Conservation (phyloP, 2,329 filamentous ascomycete species). For the Alternaria novae-zelandiae region DNA sequence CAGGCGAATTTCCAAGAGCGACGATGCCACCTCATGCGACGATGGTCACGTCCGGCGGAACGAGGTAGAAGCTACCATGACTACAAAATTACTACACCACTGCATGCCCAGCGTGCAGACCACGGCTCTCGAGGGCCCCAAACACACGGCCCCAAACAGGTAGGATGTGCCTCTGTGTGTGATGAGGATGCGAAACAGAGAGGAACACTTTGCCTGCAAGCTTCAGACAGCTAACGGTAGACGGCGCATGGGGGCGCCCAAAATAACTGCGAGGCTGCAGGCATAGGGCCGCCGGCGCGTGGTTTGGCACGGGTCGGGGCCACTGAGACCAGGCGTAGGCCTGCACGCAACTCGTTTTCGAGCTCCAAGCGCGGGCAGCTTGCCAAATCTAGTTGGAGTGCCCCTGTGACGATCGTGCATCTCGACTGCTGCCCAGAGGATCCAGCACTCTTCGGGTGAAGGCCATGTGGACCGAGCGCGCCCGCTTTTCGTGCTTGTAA, state of each 20-base stretch:
- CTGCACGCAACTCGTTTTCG: slow-evolving; percentile 16
- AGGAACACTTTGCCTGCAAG: slow-evolving; percentile 11
- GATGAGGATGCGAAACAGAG: slow-evolving; percentile 28
- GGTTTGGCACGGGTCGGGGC: slow-evolving; percentile 7
- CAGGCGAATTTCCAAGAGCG: slow-evolving; percentile 16
- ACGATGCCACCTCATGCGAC: slow-evolving; percentile 22
- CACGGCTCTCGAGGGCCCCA: not conserved
- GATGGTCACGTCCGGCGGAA: not conserved
- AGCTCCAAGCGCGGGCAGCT: slow-evolving; percentile 14
- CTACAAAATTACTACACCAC: not conserved
- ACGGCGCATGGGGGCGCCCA: slow-evolving; percentile 25
- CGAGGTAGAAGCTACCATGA: not conserved
- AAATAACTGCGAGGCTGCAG: slow-evolving; percentile 28
- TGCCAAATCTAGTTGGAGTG: slow-evolving; percentile 18
- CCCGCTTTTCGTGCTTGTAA: slow-evolving; percentile 30
- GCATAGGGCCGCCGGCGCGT: slow-evolving; percentile 7
- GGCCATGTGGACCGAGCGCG: slow-evolving; percentile 17
- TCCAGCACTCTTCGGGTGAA: slow-evolving; percentile 5
- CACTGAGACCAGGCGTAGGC: slow-evolving; percentile 11
- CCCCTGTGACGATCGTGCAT: slow-evolving; percentile 32
- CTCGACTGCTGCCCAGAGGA: slow-evolving; percentile 6
- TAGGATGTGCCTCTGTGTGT: not conserved
- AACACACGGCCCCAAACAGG: not conserved
- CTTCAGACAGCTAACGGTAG: slow-evolving; percentile 28
- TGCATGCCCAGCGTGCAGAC: not conserved